Conservation (phyloP, 1,284 basidiomycete genomes). For the Ustilago trichophora region DNA sequence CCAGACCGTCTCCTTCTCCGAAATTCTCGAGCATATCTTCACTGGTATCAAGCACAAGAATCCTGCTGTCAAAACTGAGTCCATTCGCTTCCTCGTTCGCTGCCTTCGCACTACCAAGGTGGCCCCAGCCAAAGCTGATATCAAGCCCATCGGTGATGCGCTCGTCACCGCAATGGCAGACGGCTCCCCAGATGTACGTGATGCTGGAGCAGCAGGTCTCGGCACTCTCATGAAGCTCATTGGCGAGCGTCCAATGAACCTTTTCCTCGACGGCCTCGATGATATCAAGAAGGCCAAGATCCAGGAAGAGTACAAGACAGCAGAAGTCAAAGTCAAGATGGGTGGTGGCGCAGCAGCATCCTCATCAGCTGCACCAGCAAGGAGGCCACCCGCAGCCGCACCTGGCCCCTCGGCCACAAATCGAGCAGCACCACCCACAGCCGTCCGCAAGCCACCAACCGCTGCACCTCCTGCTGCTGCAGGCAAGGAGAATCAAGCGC, state of each 20-base stretch:
- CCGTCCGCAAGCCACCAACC: slow-evolving; percentile 21
- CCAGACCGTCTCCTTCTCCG: slow-evolving; percentile 76
- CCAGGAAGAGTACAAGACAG: slow-evolving; percentile 80
- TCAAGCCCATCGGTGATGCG: slow-evolving; percentile 84
- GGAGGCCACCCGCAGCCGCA: slow-evolving; percentile 18
- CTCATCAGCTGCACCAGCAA: slow-evolving; percentile 21
- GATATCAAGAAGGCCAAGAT: slow-evolving; percentile 93
- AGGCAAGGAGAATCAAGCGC: slow-evolving; percentile 41
- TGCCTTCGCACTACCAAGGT: slow-evolving; percentile 75
- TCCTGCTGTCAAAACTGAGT: slow-evolving; percentile 94
- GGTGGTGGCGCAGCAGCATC: slow-evolving; percentile 20
- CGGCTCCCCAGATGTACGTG: slow-evolving; percentile 86
- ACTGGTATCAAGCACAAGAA: slow-evolving; percentile 87
- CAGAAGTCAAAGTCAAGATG: slow-evolving; percentile 57
- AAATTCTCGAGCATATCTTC: slow-evolving; percentile 85
- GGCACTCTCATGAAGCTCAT: slow-evolving; percentile 97
- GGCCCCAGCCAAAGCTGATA: slow-evolving; percentile 77
- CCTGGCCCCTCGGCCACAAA: slow-evolving; percentile 19
- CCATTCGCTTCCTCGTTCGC: slow-evolving; percentile 85
- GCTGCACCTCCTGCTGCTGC: slow-evolving; percentile 14
- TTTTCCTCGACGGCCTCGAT: slow-evolving; percentile 84
- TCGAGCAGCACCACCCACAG: slow-evolving; percentile 28
- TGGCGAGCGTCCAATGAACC: slow-evolving; percentile 89
- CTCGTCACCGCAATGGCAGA: slow-evolving; percentile 84
- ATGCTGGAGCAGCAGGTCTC: slow-evolving; percentile 85